Percentiles rank a stretch among this genome's conserved stretches.
Evolutionary conservation across 148 eudicot genomes (phyloP).

Genomic region (Rhododendron mucronatum): DNA sequence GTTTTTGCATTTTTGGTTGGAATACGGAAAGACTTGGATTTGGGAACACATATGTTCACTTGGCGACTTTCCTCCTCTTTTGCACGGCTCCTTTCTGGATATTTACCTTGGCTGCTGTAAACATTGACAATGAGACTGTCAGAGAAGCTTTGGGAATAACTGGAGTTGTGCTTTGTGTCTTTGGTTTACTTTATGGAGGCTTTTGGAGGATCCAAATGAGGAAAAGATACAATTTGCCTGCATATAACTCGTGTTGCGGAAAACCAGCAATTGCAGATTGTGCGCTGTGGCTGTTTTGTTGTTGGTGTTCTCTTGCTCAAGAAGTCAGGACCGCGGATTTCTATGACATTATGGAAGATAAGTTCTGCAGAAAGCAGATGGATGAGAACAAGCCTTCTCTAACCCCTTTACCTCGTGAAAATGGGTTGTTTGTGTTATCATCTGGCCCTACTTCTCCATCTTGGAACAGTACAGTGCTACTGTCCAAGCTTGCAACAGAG

Average conservation of each 20-base stretch:
- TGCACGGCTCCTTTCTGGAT: constrained; percentile 83
- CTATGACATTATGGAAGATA: constrained; percentile 62
- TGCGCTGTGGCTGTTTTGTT: constrained; percentile 69
- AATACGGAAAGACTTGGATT: constrained; percentile 92
- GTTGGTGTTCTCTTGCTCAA: constrained; percentile 92
- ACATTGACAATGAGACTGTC: constrained; percentile 51
- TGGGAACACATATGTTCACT: constrained; percentile 86
- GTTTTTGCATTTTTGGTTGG: constrained; percentile 93
- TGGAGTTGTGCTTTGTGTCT: constrained; percentile 61
- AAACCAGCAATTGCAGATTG: constrained; percentile 61
- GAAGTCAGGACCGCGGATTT: constrained; percentile 71
- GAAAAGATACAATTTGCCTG: constrained; percentile 68
- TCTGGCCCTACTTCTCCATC: constrained; percentile 33
- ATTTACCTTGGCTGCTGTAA: constrained; percentile 75
- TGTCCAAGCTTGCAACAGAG: constrained; percentile 7
- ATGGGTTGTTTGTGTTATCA: constrained; percentile 17
- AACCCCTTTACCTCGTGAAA: constrained; percentile 35
- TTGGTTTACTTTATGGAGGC: constrained; percentile 84
- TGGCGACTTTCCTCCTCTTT: constrained; percentile 78
- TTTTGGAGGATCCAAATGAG: constrained; percentile 93
- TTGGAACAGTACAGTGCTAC: constrained; percentile 21
- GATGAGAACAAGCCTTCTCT: constrained; percentile 20
- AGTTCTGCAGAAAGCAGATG: constrained; percentile 34
- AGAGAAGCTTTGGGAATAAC: constrained; percentile 61
- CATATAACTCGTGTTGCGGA: constrained; percentile 44